Base-by-base conservation (phyloP, 208 protist genomes). In the Leishmania major region DNA sequence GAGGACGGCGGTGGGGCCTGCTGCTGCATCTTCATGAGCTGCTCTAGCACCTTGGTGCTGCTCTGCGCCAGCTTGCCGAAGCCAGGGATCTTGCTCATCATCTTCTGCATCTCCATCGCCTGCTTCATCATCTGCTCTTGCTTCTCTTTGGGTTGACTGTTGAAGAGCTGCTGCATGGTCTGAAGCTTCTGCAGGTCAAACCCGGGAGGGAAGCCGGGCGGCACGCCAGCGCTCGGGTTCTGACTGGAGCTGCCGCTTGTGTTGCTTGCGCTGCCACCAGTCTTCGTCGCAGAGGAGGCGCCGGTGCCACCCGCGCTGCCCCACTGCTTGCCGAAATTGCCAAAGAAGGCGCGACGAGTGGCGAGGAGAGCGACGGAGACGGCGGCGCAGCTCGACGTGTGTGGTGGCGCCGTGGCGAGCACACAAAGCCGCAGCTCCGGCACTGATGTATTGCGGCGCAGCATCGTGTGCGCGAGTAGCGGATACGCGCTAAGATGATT, bases 71-170 rank as follows among this genome's bases (percentile, higher is more conserved):
- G 60, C 80, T 92, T 96, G 8, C 89, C 88, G 64, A 98, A 81
- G 0, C 93, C 92, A 0, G 93, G 93, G 7, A 96, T 87, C 79
- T 95, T 96, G 43, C 89, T 83, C 85, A 96, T 89, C 77, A 86
- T 90, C 79, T 95, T 94, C 77, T 96, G 95, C 74, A 98, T 89
- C 66, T 95, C 89, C 62, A 96, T 67, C 6, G 93, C 93, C 81
- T 97, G 91, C 75, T 93, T 87, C 89, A 98, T 90, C 84, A 98
- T 85, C 84, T 98, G 87, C 84, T 88, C 77, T 66, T 96, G 95
- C 86, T 93, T 93, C 53, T 98, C 93, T 25, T 92, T 90, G 0
- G 95, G 84, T 77, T 95, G 89, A 17, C 80, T 93, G 75, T 83
- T 84, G 71, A 97, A 93, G 77, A 97, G 78, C 37, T 97, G 90